phyloP scores from a whole-genome alignment of 805 yeast species.

The Teunomyces kruisii region DNA sequence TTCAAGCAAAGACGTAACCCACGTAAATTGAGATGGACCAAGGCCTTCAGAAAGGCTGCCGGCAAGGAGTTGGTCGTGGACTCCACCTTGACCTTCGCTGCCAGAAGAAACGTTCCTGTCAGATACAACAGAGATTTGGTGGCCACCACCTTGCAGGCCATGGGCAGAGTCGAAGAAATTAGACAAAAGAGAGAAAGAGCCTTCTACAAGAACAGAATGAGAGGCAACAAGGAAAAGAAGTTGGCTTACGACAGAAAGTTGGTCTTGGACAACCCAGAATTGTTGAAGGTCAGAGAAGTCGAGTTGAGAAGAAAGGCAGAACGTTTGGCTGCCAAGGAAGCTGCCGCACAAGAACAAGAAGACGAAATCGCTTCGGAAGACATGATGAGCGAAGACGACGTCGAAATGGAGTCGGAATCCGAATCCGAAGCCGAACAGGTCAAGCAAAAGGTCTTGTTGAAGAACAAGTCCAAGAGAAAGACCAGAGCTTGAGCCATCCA shows the following conservation, averaged over 20 bases:
- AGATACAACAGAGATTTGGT: constrained; percentile 96
- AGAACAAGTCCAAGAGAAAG: constrained; percentile 65
- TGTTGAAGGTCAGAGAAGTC: constrained; percentile 89
- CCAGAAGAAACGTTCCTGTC: constrained; percentile 97
- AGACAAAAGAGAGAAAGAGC: constrained; percentile 96
- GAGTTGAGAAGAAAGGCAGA: constrained; percentile 79
- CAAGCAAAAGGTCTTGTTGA: constrained; percentile 59
- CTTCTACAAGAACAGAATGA: constrained; percentile 99
- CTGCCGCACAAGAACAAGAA: constrained; percentile 44
- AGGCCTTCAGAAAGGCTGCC: constrained; percentile 98
- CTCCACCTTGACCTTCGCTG: constrained; percentile 92
- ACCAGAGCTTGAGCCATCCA: constrained; percentile 14
- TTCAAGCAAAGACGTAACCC: constrained; percentile 99
- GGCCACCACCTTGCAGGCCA: constrained; percentile 88
- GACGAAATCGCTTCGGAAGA: constrained; percentile 45
- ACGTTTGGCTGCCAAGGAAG: constrained; percentile 61
- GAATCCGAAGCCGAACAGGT: constrained; percentile 48
- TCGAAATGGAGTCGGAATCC: constrained; percentile 43
- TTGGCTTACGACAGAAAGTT: constrained; percentile 83
- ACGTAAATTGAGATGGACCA: constrained; percentile 96
- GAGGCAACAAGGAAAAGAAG: constrained; percentile 88
- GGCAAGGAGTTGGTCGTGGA: constrained; percentile 98
- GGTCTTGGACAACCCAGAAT: constrained; percentile 84
- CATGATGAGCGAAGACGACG: constrained; percentile 28
- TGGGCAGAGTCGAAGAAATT: constrained; percentile 94